Base-by-base conservation (phyloP, 306 rosid species). In the Quercus aquifolioides region DNA sequence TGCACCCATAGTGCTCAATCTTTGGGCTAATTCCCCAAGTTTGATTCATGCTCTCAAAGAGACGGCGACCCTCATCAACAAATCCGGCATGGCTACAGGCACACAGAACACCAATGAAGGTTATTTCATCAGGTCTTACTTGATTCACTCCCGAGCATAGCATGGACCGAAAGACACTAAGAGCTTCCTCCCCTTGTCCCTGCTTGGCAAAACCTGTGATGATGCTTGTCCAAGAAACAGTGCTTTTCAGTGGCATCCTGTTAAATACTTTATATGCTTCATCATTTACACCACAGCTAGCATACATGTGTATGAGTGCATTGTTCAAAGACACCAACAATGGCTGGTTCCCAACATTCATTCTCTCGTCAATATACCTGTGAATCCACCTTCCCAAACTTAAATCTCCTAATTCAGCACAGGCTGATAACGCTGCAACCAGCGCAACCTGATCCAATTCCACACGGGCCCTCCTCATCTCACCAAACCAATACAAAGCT, bases 41-140 rank as follows among this genome's bases (percentile, higher is more conserved):
- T 71, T 78, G 83, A 26, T 79, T 81, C 94, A 94, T 94, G 78
- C 82, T 81, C 57, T 82, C 62, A 69, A 91, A 94, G 71, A 94
- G 21, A 70, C 12, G 78, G 25, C 86, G 69, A 23, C 97, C 98
- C 73, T 91, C 92, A 0, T 78, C 71, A 33, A 90, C 89, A 17
- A 90, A 84, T n/a, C 98, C 94, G 0, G 92, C 89, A 85, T 91
- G 94, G 75, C 93, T 90, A 84, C 98, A 90, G 81, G 97, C 98
- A 77, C 89, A 86, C 23, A 90, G 89, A 70, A 83, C 92, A 41
- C 87, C 98, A 79, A 87, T 76, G 85, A 94, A 87, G 11, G 94
- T 93, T 46, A 84, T 82, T 73, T 78, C 94, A 70, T 93, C 98
- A 21, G 98, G 97, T 70, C 79, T 91, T 25, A 78, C 86, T 84